Base-by-base conservation (phyloP, 2,329 filamentous ascomycete species). In the Diaporthe citrichinensis region DNA sequence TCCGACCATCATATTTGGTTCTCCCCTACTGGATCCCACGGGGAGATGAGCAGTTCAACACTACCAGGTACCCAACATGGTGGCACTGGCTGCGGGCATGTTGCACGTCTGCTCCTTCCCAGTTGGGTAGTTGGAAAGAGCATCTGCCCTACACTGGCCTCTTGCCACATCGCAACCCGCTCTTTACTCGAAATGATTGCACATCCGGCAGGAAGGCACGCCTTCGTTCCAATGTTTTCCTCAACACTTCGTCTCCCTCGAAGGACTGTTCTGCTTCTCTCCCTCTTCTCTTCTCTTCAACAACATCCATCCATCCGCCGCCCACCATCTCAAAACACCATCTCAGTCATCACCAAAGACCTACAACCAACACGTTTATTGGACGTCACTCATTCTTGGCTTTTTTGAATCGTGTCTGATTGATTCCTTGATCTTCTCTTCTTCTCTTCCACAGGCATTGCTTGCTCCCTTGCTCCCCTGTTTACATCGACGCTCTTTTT, bases 281-380 rank as follows among this genome's bases (percentile, higher is more conserved):
- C 61, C 68, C 59, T 75, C 59, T 67, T 44, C 44, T 72, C 61
- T 62, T 57, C 68, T 58, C 49, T 46, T 41, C 71, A 58, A 49
- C 69, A 73, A 71, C 39, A 51, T 55, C 39, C 59, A 76, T 59
- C 72, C 73, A 71, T 53, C 41, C 74, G 49, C 41, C 74, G 49
- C 46, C 39, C 39, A 51, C 58, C 72, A 58, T 62, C 53, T 53
- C 62, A 55, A 61, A 75, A 65, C 73, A 75, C 49, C 65, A 71
- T 62, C 55, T 62, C 61, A 55, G 69, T 74, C 72, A 69, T 71
- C 75, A 75, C 62, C 67, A 55, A 65, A 71, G 61, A 67, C 73
- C 74, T 74, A 77, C 72, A 72, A 76, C 65, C 67, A 76, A 59
- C 71, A 73, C 76, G 76, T 77, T 78, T 78, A 78, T 76, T 76